Percentiles rank a stretch among this genome's conserved stretches.
Evolutionary conservation across 768 basidiomycete genomes (phyloP).

Genomic region (Boletus rubescentipes): DNA sequence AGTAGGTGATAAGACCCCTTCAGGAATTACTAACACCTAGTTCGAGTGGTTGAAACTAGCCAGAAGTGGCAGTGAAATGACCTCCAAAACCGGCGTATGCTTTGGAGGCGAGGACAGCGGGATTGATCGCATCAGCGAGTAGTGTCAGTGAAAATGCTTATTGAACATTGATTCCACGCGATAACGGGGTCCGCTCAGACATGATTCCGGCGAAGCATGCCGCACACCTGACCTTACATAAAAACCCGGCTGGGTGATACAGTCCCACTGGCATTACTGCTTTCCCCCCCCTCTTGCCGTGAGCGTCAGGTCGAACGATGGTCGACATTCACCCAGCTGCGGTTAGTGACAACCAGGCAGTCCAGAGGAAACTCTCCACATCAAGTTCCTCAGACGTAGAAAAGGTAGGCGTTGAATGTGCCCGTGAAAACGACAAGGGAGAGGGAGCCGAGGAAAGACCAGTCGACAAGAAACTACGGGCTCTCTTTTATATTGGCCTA

Average conservation of each 20-base stretch:
- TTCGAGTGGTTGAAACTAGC: not conserved
- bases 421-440: slow-evolving; percentile 10
- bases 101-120: no score
- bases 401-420: slow-evolving; percentile 22
- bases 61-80: not conserved
- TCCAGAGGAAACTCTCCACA: slow-evolving; percentile 23
- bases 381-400: slow-evolving; percentile 16
- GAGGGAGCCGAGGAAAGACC: not conserved
- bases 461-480: slow-evolving; percentile 32
- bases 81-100: no score
- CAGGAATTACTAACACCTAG: not conserved
- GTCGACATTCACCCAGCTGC: not conserved
- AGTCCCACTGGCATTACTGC: slow-evolving; percentile 4
- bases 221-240: not conserved
- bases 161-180: slow-evolving; percentile 2
- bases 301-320: slow-evolving; percentile 16
- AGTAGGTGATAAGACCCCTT: not conserved
- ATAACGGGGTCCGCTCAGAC: not conserved
- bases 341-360: not conserved
- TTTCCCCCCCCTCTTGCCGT: not conserved
- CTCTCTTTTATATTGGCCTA: slow-evolving; percentile 49
- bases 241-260: not conserved
- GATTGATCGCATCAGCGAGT: not conserved
- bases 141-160: not conserved
- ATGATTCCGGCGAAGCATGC: no score